These are phyloP conservation scores for Penstemon barbatus DNA, from an alignment of 257 asterid genomes.

Conservation along the genomic window DNA sequence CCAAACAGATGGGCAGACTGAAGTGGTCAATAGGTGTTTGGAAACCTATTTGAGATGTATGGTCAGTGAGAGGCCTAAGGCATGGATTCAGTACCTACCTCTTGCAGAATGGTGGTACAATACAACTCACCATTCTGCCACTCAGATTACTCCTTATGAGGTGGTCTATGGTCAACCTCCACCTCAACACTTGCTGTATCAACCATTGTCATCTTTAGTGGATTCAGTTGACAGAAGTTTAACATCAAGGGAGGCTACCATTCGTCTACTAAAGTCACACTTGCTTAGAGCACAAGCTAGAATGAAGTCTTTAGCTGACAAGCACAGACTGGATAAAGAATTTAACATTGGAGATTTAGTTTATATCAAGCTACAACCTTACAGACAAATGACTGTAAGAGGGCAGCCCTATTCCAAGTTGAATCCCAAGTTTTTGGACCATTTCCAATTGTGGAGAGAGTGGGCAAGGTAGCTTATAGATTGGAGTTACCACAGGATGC, in stretches of 20 bases:
- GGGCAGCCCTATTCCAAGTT: neutral
- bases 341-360: neutral
- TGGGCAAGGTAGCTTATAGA: neutral
- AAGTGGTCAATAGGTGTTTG: no score
- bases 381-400: neutral
- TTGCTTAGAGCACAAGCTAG: neutral
- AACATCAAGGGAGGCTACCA: neutral
- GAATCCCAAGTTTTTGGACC: neutral
- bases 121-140: neutral
- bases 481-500: no score
- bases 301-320: neutral
- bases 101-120: conserved; percentile 8
- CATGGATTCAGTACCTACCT: neutral
- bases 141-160: neutral
- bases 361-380: neutral
- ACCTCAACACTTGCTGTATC: neutral
- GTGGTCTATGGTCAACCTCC: neutral
- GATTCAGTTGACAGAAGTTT: neutral
- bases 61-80: neutral
- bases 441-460: neutral
- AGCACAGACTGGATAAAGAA: neutral
- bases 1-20: no score
- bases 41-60: neutral
- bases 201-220: neutral
- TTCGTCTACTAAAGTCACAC: neutral